Conservation (phyloP, 495 filamentous ascomycete genomes). For the Aspergillus baeticus region DNA sequence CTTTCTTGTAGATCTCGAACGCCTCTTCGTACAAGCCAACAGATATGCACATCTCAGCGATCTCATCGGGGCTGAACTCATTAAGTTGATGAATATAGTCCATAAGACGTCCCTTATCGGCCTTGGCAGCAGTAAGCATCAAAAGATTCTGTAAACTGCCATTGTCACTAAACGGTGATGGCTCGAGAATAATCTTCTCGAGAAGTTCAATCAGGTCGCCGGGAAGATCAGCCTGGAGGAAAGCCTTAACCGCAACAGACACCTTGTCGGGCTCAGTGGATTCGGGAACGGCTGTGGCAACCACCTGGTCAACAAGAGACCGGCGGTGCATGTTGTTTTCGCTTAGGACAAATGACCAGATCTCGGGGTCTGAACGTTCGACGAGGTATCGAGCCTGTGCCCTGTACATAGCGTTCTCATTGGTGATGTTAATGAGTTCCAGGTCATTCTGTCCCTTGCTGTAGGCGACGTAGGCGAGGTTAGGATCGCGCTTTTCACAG, state of each 20-base stretch:
- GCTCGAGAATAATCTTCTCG: constrained; percentile 99
- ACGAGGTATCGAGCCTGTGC: constrained; percentile 94
- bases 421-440: constrained; percentile 95
- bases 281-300: constrained; percentile 93
- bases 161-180: constrained; percentile 96
- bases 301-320: constrained; percentile 93
- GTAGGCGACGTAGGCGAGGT: constrained; percentile 94
- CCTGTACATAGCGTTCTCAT: constrained; percentile 98
- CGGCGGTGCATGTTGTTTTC: constrained; percentile 93
- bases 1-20: constrained; percentile 98
- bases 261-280: constrained; percentile 93
- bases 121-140: constrained; percentile 95
- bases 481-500: constrained; percentile 98
- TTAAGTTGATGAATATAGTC: constrained; percentile 92
- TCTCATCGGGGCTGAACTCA: constrained; percentile 87
- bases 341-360: constrained; percentile 94
- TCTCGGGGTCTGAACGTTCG: constrained; percentile 82
- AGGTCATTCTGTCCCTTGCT: constrained; percentile 96
- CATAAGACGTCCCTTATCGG: constrained; percentile 93
- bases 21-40: constrained; percentile 96
- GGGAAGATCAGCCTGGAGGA: constrained; percentile 86
- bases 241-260: constrained; percentile 89
- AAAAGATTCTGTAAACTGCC: constrained; percentile 92
- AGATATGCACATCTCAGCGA: constrained; percentile 88
- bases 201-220: constrained; percentile 94